Base-by-base conservation (phyloP, 371 early-diverging fungal species). In the Dichotomocladium elegans region DNA sequence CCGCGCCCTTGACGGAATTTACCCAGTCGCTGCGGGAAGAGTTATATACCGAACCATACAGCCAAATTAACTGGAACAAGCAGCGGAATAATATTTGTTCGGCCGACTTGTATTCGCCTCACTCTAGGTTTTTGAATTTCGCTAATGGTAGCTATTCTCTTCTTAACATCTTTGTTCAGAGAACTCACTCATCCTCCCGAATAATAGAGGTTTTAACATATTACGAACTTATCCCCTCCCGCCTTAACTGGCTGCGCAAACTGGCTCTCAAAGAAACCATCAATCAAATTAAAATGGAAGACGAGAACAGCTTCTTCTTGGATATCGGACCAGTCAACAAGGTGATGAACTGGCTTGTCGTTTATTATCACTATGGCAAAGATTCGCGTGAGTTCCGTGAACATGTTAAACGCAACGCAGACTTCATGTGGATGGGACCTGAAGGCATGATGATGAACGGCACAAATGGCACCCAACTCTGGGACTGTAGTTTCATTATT, bases 401-500 rank as follows among this genome's bases (percentile, higher is more conserved):
- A 52, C 94, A 96, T 72, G 77, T 82, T 12, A 70, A 72, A 26
- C 82, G 91, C 30, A 74, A 86, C 43, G 65, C 73, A 25, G 98
- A 97, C 57, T 94, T 90, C 56, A 68, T 96, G 81, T 96, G 95
- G 87, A 80, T 95, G 81, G 85, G 90, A 24, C 63, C 74, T 25
- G 91, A 90, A 55, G 99, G 99, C 9, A 88, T 98, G 90, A 89
- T 92, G 78, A 90, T 92, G 83, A 90, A 90, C 64, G 97, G 98
- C n/a, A 98, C 98, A 24, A 96, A 97, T 56, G 99, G 99, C 4
- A 90, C 90, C 40, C 99, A 98, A 68, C 78, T 96, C 24, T 98
- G 99, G 99, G 98, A 98, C 69, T 87, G 95, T 4, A 85, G 93
- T 0, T 91, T 97, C 66, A 74, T 86, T 28, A 86, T 85, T 12